Base-by-base conservation (phyloP, 139 green algal species). In the Micractinium sp. region DNA sequence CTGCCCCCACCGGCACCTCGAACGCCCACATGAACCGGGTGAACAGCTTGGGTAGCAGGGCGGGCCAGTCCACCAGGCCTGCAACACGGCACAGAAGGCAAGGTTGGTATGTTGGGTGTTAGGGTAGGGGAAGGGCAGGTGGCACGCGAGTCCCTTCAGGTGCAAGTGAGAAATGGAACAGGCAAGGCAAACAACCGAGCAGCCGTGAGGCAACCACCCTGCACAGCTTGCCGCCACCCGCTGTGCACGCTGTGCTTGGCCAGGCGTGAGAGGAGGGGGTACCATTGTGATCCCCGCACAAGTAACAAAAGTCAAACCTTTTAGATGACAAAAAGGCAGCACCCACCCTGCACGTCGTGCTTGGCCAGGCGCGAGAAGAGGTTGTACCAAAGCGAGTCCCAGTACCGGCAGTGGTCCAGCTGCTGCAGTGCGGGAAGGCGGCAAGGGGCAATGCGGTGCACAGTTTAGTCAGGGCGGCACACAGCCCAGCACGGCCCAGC, bases 1-100 rank as follows among this genome's bases (percentile, higher is more conserved):
- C 91, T 23, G 92, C 90, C 80, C 95, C 96, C n/a, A 98, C 93
- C 0, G 96, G 95, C 29, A 98, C 91, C 16, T 95, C 89, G 86
- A 98, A 96, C n/a, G 87, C 85, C 79, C 90, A 93, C 69, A 94
- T 87, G 38, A 96, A 91, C 67, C 91, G 82, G 5, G 93, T 95
- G 88, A 91, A 95, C 15, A 98, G 85, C 23, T 82, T 36, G 3
- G 91, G 87, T 73, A 97, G 66, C 88, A 95, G 86, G 0, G 88
- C 88, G 1, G 4, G 25, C 95, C 95, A 97, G 82, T 94, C 77
- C 12, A 97, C 88, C 14, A 93, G 38, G 35, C 95, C 95, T 97
- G 92, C 75, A 88, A n/a, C n/a, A n/a, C 4, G 15, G 75, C 27
- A 22, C 23, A 16, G 71, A 63, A 38, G 18, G 22, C 33, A 56